phyloP scores from a whole-genome alignment of 2,329 filamentous ascomycete species.

The Aspergillus puulaauensis region DNA sequence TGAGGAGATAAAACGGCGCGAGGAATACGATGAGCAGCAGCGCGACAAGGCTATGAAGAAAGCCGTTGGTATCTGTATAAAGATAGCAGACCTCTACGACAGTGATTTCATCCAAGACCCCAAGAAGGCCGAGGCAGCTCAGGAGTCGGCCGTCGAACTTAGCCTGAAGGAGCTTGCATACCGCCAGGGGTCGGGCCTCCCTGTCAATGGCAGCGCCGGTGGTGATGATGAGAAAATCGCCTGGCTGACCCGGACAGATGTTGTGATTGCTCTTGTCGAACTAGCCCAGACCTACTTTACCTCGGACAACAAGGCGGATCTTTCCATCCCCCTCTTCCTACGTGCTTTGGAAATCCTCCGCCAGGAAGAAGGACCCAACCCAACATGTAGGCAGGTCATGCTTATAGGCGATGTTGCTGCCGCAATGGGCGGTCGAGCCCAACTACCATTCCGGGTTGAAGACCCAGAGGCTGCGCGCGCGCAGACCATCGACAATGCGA shows the following conservation, averaged over 20 bases:
- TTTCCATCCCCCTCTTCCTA: conserved; percentile 82
- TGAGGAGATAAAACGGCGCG: conserved; percentile 24
- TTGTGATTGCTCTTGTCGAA: conserved; percentile 48
- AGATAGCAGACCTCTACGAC: conserved; percentile 80
- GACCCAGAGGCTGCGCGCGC: conserved; percentile 53
- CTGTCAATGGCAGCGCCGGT: conserved; percentile 58
- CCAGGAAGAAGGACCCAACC: conserved; percentile 38
- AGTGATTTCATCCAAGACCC: conserved; percentile 72
- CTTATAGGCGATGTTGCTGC: conserved; percentile 60
- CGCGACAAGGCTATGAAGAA: conserved; percentile 70
- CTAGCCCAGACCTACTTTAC: conserved; percentile 75
- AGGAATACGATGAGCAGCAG: conserved; percentile 38
- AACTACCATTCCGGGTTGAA: conserved; percentile 29
- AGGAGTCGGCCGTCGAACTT: conserved; percentile 81
- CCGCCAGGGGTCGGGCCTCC: conserved; percentile 65
- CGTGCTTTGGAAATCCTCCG: conserved; percentile 74
- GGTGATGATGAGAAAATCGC: conserved; percentile 25
- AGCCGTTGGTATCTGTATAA: conserved; percentile 73
- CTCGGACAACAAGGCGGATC: conserved; percentile 71
- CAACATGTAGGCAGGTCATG: conserved; percentile 73
- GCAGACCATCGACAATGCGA: conserved; percentile 67
- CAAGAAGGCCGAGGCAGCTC: conserved; percentile 70
- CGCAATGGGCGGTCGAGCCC: conserved; percentile 46
- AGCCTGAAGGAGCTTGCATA: conserved; percentile 71
- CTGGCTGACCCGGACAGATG: conserved; percentile 42